These are phyloP conservation scores for Starmerella sirachaensis DNA, from an alignment of 805 yeast genomes.

Conservation along the genomic window DNA sequence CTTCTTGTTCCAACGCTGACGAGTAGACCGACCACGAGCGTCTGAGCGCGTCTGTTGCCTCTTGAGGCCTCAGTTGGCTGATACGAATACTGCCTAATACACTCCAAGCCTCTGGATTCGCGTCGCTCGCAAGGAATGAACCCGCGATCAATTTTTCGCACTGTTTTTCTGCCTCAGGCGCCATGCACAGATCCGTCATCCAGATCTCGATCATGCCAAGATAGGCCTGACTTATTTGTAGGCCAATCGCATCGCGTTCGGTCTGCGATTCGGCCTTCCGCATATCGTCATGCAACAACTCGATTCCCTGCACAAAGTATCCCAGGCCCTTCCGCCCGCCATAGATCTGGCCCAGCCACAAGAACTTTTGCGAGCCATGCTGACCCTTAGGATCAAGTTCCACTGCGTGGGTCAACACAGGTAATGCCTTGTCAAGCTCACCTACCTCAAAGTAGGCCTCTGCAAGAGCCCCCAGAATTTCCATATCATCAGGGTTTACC, in stretches of 20 bases:
- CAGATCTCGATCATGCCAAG: conserved; percentile 76
- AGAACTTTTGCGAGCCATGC: conserved; percentile 66
- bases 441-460: conserved; percentile 74
- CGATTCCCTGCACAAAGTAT: conserved; percentile 51
- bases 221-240: conserved; percentile 62
- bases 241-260: conserved; percentile 22
- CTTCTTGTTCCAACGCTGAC: conserved; percentile 26
- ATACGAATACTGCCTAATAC: conserved; percentile 76
- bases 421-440: conserved; percentile 66
- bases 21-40: conserved; percentile 68
- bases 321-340: conserved; percentile 70
- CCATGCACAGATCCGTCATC: conserved; percentile 98
- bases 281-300: conserved; percentile 35
- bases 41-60: conserved; percentile 55
- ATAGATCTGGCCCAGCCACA: conserved; percentile 80
- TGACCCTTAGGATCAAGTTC: conserved; percentile 56
- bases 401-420: conserved; percentile 46
- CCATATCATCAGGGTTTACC: conserved; percentile 34
- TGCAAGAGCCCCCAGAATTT: conserved; percentile 37
- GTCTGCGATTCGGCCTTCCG: conserved; percentile 13
- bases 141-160: conserved; percentile 62
- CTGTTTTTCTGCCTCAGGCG: conserved; percentile 66
- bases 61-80: conserved; percentile 65
- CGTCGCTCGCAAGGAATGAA: conserved; percentile 42
- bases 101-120: conserved; percentile 71